Evolutionary conservation across 2,329 filamentous ascomycete genomes (phyloP), one percentile per base, ranked within the genome.

Genomic region (Penicillium paneum): DNA sequence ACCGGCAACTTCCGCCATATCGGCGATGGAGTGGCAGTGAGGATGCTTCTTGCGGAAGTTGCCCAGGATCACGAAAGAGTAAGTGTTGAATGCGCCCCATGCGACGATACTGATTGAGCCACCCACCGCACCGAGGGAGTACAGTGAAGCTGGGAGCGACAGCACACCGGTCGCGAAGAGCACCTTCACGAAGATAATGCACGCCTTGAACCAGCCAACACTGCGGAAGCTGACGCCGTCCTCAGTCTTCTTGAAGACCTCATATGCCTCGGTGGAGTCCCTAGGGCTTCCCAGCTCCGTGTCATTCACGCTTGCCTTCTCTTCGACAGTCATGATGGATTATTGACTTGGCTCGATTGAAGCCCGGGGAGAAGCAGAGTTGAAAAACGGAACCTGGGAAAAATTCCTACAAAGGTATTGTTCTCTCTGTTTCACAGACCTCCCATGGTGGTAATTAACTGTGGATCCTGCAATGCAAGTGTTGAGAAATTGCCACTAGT

Each of bases 1-100:
- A 2, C 83, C 81, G 1, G 84, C 76, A 0, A 80, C 73, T 28
- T 78, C 67, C 1, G 79, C 80, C 81, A 85, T 85, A 54, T 84
- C 81, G n/a, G 79, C 75, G 44, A 80, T 78, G 15, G 69, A 74
- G 59, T 82, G 79, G 52, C 78, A 80, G n/a, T 74, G 73, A 2
- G 76, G 73, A 52, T 81, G 78, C 21, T 70, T 67, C 57, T 78
- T 76, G 6, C 78, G 68, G 57, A 81, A 81, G 48, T 80, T 67
- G 21, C 78, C 79, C 56, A 77, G 73, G 5, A 81, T 71, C 39
- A 79, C 68, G 6, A 73, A 74, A 38, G 74, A 74, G 61, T 78
- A 69, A 0, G 78, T 80, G 58, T 78, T 79, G 38, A 81, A 66
- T 3, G 65, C 68, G 38, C 75, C 71, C 74, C 76, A 80, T 15